Evolutionary conservation across 31 red algal genomes (phyloP), one percentile per base, ranked within the genome.

Genomic region (Asparagopsis taxiformis): DNA sequence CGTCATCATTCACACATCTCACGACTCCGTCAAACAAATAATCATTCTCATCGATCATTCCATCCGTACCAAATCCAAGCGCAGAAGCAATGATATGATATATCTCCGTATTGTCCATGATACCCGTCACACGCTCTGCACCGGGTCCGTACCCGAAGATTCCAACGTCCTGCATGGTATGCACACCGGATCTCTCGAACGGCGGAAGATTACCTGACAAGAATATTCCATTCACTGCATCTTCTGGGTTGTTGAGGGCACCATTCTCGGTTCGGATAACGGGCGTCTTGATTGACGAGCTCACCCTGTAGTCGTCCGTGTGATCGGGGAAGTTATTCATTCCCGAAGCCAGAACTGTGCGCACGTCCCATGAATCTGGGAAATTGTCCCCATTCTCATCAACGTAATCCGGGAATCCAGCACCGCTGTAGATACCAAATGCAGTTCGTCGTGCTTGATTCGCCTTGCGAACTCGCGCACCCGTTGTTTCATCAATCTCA

Each of bases 241-340:
- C 84, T 10, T 59, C 73, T 1, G 59, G 68, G 36, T 79, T 88
- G 51, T 81, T 70, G 15, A 53, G 74, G 23, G 34, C 44, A 2
- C 74, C 84, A 16, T 48, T 33, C 9, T 1, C 30, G 28, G 43
- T 61, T 0, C 50, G 22, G 1, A 28, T 3, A 17, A 62, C 84
- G 3, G 84, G 84, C 26, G 0, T 52, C 75, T 72, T 88, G 74
- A 78, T 54, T 21, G 84, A 80, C 9, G 23, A 1, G 13, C 75
- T 70, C 15, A 79, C 84, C 31, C 49, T 79, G 84, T 63, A 88
- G 75, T 74, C 75, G 3, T 62, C 60, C 3, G 84, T 88, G 63
- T 79, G 84, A 31, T 88, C 84, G 31, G 74, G 72, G 33, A 62
- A 70, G 63, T 88, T 88, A 63, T 79, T 88, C 84, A 80, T 80